Evolutionary conservation across 2,329 filamentous ascomycete species (phyloP).

Genomic region (Elsinoe batatas): DNA sequence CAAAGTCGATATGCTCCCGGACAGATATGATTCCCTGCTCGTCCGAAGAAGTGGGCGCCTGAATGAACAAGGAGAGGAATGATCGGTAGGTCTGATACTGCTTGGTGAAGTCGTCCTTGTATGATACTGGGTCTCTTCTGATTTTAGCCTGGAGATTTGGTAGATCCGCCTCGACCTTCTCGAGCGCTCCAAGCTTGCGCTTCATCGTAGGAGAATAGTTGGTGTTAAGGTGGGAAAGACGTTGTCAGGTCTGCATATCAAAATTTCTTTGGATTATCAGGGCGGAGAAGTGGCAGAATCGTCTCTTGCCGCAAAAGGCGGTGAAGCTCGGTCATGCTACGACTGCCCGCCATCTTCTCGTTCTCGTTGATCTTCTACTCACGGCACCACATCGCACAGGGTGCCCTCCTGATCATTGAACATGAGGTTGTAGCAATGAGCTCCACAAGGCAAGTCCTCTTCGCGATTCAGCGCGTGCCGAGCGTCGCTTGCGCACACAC

Average conservation of each 20-base stretch:
- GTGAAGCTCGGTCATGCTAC: too few species aligned
- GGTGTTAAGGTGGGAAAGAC: too few species aligned
- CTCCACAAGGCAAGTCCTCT: too few species aligned
- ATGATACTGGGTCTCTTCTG: constrained; percentile 76
- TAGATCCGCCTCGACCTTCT: constrained; percentile 90
- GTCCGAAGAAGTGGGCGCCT: constrained; percentile 67
- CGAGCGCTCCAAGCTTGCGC: constrained; percentile 80
- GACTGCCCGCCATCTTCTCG: too few species aligned
- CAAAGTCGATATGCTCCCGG: constrained; percentile 83
- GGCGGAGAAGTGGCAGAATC: too few species aligned
- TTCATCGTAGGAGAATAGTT: constrained; percentile 49
- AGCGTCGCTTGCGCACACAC: background rate
- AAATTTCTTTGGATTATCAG: too few species aligned
- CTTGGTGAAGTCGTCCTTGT: constrained; percentile 76
- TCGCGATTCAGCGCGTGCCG: background rate
- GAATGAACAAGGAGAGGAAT: constrained; percentile 82
- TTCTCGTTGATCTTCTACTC: too few species aligned
- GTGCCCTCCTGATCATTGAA: too few species aligned
- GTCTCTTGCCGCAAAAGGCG: too few species aligned
- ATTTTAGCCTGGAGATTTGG: constrained; percentile 89
- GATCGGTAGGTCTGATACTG: constrained; percentile 89
- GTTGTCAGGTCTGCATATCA: too few species aligned
- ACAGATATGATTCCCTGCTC: constrained; percentile 73
- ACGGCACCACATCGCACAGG: too few species aligned
- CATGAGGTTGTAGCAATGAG: too few species aligned